Evolutionary conservation across 75 land plant species (phyloP).

Genomic region (Pinus taeda): DNA sequence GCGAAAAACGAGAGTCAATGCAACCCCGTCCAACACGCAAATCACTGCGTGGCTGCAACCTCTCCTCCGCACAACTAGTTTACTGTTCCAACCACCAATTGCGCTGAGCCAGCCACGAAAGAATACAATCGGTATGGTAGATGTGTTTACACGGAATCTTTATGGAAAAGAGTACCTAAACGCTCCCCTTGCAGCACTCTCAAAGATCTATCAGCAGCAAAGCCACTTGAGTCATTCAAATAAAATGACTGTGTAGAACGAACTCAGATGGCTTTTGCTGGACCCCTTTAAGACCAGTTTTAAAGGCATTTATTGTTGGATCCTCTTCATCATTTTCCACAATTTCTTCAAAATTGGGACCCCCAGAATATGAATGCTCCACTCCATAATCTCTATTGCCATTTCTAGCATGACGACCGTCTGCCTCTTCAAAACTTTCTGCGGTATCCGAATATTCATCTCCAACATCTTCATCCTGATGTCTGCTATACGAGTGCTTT

Average conservation of each 20-base stretch:
- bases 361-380: background rate
- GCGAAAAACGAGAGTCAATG: no score
- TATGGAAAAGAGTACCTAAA: no score
- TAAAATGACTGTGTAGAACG: background rate
- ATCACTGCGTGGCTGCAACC: no score
- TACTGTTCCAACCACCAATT: no score
- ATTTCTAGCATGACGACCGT: background rate
- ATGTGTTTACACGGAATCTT: no score
- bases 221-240: no score
- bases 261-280: conserved; percentile 2
- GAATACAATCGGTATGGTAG: no score
- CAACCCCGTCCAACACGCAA: no score
- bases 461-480: conserved; percentile 20
- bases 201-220: no score
- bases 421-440: conserved; percentile 16
- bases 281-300: background rate
- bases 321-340: background rate
- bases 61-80: no score
- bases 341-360: background rate
- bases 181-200: no score
- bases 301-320: background rate
- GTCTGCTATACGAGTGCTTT: conserved; percentile 12
- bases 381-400: background rate
- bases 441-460: conserved; percentile 46
- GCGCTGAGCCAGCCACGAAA: no score